These are phyloP conservation scores for Colletotrichum endophyticum DNA, from an alignment of 2,329 filamentous ascomycete genomes.

Conservation along the genomic window DNA sequence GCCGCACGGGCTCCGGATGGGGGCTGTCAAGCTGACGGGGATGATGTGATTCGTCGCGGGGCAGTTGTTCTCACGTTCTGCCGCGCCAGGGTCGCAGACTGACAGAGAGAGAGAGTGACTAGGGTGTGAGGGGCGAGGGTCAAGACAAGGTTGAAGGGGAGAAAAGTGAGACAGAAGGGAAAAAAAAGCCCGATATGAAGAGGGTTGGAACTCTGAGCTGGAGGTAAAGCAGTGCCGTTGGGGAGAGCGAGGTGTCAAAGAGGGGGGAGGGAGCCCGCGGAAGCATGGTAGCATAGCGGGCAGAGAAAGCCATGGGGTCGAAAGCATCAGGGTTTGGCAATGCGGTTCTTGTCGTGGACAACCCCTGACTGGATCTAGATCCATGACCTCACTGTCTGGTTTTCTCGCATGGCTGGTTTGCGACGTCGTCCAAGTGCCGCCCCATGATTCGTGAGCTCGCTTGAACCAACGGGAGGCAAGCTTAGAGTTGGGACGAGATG, in stretches of 20 bases:
- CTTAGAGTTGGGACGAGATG: neutral
- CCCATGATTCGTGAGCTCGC: conserved; percentile 4
- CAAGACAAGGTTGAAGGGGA: neutral
- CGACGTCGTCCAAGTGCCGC: conserved; percentile 9
- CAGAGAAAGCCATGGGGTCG: neutral
- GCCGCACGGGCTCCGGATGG: conserved; percentile 9
- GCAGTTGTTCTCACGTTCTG: neutral
- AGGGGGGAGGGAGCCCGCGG: neutral
- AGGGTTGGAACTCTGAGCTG: neutral
- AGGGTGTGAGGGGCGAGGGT: neutral
- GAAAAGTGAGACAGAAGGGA: neutral
- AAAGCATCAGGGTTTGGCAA: neutral
- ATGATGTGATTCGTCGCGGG: neutral
- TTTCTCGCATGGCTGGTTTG: conserved; percentile 1
- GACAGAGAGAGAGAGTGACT: neutral
- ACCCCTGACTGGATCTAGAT: conserved; percentile 1
- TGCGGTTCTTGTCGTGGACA: neutral
- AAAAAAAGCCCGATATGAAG: neutral
- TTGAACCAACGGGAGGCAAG: neutral
- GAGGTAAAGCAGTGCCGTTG: neutral
- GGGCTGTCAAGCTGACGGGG: conserved; percentile 2
- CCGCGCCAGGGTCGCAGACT: conserved; percentile 13
- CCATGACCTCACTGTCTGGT: neutral
- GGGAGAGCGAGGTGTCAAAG: neutral
- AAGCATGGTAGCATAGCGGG: neutral